A percentile compares a stretch with the other conserved stretches of the same genome.
These are phyloP conservation scores for Trametes cingulata DNA, from an alignment of 768 basidiomycete species.

Conservation along the genomic window DNA sequence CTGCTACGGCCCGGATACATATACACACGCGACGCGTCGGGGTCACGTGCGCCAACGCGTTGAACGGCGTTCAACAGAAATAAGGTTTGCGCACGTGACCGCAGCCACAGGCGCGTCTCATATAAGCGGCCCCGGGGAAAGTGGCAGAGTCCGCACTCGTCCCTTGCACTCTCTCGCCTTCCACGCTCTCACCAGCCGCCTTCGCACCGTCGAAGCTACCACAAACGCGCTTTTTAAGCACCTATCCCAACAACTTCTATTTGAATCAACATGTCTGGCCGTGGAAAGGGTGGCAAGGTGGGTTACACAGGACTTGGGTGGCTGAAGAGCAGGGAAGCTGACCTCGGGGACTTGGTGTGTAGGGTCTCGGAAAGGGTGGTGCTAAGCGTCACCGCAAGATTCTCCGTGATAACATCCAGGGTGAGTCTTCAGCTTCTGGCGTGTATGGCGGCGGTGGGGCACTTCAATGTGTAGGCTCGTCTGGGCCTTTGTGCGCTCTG, in stretches of 20 bases:
- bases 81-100: slow-evolving; percentile 20
- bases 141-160: not conserved
- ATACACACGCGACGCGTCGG: slow-evolving; percentile 18
- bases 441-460: not conserved
- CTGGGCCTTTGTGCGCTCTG: not conserved
- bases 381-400: slow-evolving; percentile 82
- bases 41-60: slow-evolving; percentile 20
- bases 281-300: slow-evolving; percentile 79
- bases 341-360: not conserved
- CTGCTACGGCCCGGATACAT: not conserved
- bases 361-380: slow-evolving; percentile 80
- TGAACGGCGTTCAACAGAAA: slow-evolving; percentile 19
- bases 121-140: not conserved
- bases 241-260: slow-evolving; percentile 6
- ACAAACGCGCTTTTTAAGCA: not conserved
- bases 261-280: slow-evolving; percentile 62
- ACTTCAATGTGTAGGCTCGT: not conserved
- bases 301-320: slow-evolving; percentile 13
- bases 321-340: not conserved
- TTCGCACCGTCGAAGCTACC: not conserved
- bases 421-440: slow-evolving; percentile 36
- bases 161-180: not conserved
- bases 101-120: slow-evolving; percentile 16
- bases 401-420: slow-evolving; percentile 82
- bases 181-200: not conserved